phyloP scores from a whole-genome alignment of 1,284 basidiomycete genomes.

The Ustilago sp. region DNA sequence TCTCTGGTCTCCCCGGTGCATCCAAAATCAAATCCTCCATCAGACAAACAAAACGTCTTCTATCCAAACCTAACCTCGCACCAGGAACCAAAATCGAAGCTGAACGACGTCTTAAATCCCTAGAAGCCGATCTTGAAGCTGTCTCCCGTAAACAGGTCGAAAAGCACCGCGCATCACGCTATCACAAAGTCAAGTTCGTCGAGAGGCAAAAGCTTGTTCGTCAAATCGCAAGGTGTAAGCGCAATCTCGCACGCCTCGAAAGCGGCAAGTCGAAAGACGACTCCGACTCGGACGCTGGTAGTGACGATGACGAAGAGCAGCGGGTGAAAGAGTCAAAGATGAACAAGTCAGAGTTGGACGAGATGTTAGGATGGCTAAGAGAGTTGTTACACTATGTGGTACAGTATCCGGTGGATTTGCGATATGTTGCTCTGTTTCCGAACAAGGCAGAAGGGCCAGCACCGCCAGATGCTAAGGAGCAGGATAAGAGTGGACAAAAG shows the following conservation, averaged over 20 bases:
- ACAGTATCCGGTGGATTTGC: conserved; percentile 38
- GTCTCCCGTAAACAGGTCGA: conserved; percentile 38
- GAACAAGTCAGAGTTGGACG: conserved; percentile 22
- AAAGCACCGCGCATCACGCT: conserved; percentile 37
- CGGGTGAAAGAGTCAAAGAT: conserved; percentile 32
- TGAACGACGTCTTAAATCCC: conserved; percentile 51
- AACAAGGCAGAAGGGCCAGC: conserved; percentile 20
- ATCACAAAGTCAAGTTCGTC: conserved; percentile 59
- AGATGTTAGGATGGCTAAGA: conserved; percentile 21
- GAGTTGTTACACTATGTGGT: conserved; percentile 49
- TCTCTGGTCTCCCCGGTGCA: conserved; percentile 32
- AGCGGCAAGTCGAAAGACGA: conserved; percentile 11
- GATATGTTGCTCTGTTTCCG: conserved; percentile 56
- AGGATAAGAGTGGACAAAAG: conserved; percentile 36
- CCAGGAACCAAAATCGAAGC: conserved; percentile 58
- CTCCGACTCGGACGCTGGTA: conserved; percentile 27
- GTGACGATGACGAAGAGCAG: conserved; percentile 22
- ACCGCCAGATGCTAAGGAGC: conserved; percentile 23
- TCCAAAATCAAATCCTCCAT: conserved; percentile 56
- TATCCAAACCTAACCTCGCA: conserved; percentile 52
- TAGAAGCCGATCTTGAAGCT: conserved; percentile 47
- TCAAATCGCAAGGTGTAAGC: conserved; percentile 34
- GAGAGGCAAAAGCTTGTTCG: conserved; percentile 47
- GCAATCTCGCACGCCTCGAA: conserved; percentile 18
- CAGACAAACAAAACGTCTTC: conserved; percentile 57